A percentile compares a stretch with the other conserved stretches of the same genome.
These are phyloP conservation scores for Podaxis pistillaris DNA, from an alignment of 768 basidiomycete species.

Conservation along the genomic window DNA sequence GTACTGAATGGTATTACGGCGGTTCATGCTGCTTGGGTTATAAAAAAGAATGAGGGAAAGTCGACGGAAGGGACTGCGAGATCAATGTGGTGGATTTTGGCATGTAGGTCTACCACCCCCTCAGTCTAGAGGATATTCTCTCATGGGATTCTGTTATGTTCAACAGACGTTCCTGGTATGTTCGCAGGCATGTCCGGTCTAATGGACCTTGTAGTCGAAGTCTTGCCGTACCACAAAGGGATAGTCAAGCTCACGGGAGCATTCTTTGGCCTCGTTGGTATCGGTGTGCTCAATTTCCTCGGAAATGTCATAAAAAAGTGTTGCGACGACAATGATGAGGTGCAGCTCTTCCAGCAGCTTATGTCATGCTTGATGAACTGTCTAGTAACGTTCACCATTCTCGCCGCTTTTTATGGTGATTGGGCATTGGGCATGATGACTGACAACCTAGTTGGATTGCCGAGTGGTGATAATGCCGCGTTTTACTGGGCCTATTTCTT, in stretches of 20 bases:
- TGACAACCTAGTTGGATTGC: background rate
- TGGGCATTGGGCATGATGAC: background rate
- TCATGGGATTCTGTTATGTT: no score
- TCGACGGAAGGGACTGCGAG: background rate
- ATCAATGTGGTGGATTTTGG: slow-evolving; percentile 7
- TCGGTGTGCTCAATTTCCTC: no score
- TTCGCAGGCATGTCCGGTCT: slow-evolving; percentile 30
- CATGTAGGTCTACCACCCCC: background rate
- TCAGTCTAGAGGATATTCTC: no score
- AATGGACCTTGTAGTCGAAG: slow-evolving; percentile 28
- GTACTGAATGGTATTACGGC: slow-evolving; percentile 9
- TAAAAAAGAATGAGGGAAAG: no score
- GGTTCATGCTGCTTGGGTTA: no score
- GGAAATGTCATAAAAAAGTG: no score
- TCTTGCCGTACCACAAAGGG: slow-evolving; percentile 5
- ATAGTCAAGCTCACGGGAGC: no score
- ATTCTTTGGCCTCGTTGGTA: no score
- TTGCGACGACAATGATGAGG: background rate
- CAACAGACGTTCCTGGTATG: slow-evolving; percentile 28
- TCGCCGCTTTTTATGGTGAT: background rate
- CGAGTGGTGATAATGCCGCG: background rate
- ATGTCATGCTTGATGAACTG: background rate
- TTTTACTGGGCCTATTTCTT: background rate
- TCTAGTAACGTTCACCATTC: background rate
- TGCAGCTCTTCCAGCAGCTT: background rate